A percentile compares a stretch with the other conserved stretches of the same genome.
These are phyloP conservation scores for Alternaria panax DNA, from an alignment of 2,329 filamentous ascomycete species.

Conservation along the genomic window DNA sequence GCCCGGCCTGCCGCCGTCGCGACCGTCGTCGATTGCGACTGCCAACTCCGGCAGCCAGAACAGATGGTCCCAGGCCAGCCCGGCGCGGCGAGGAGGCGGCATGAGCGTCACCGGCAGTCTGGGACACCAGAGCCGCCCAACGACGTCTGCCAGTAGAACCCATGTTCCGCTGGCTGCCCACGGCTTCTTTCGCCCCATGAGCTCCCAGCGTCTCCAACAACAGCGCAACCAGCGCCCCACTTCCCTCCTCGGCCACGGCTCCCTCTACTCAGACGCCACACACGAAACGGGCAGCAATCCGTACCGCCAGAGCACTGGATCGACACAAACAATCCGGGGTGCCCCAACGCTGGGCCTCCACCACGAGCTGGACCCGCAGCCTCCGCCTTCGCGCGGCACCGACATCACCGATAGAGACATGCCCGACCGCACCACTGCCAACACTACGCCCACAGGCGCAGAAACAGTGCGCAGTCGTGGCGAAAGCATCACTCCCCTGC, in stretches of 20 bases:
- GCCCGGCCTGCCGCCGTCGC: conserved; percentile 57
- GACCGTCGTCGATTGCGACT: conserved; percentile 54
- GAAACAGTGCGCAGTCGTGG: conserved; percentile 69
- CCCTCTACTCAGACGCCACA: conserved; percentile 42
- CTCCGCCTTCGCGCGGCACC: conserved; percentile 76
- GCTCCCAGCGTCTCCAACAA: conserved; percentile 90
- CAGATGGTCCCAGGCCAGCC: conserved; percentile 63
- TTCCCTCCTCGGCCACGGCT: conserved; percentile 45
- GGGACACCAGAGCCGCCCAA: conserved; percentile 55
- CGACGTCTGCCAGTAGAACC: conserved; percentile 76
- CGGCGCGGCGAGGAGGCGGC: conserved; percentile 63
- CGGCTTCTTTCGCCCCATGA: conserved; percentile 96
- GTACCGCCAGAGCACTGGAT: conserved; percentile 50
- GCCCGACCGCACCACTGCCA: conserved; percentile 74
- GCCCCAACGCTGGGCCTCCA: conserved; percentile 42
- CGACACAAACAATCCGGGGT: conserved; percentile 43
- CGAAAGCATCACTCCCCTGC: conserved; percentile 81
- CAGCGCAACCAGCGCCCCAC: conserved; percentile 72
- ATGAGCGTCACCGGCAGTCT: conserved; percentile 56
- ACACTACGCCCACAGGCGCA: conserved; percentile 72
- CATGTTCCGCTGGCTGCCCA: conserved; percentile 91
- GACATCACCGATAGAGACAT: conserved; percentile 79
- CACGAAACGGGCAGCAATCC: conserved; percentile 43
- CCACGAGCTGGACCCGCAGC: conserved; percentile 48
- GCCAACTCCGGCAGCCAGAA: conserved; percentile 51